Conservation (phyloP, 2,329 filamentous ascomycete genomes). For the Fusarium transvaalense region DNA sequence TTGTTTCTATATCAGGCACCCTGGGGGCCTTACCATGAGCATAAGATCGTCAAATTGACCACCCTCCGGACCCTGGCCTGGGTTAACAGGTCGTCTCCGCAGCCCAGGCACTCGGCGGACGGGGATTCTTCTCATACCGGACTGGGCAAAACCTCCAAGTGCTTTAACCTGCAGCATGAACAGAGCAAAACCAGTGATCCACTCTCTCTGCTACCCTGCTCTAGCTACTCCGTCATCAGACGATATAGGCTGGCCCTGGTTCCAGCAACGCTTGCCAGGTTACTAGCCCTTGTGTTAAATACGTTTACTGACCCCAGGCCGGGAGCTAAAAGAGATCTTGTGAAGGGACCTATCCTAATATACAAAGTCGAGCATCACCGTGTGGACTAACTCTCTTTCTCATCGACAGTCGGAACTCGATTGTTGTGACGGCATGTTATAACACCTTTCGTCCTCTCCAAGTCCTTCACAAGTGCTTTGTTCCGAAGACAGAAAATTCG, state of each 20-base stretch:
- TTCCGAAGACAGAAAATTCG: conserved; percentile 31
- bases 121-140: conserved; percentile 45
- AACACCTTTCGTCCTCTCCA: conserved; percentile 33
- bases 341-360: conserved; percentile 44
- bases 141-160: conserved; percentile 48
- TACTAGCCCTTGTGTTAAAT: conserved; percentile 49
- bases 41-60: conserved; percentile 73
- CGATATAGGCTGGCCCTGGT: conserved; percentile 48
- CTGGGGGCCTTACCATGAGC: conserved; percentile 58
- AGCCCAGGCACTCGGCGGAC: conserved; percentile 44
- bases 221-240: conserved; percentile 49
- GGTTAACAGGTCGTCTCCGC: conserved; percentile 54
- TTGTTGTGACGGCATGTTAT: conserved; percentile 28
- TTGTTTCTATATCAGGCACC: conserved; percentile 66
- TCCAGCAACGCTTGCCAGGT: conserved; percentile 44
- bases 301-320: conserved; percentile 48
- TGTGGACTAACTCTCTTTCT: conserved; percentile 42
- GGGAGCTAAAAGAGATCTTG: conserved; percentile 47
- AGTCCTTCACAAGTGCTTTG: conserved; percentile 39
- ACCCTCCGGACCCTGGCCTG: conserved; percentile 58
- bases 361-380: conserved; percentile 46
- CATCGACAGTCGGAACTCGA: conserved; percentile 19
- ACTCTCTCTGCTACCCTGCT: conserved; percentile 48
- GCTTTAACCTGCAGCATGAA: conserved; percentile 50
- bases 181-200: conserved; percentile 45